phyloP scores from a whole-genome alignment of 225 moss, liverwort and hornwort species.

The Anthoceros angustus region DNA sequence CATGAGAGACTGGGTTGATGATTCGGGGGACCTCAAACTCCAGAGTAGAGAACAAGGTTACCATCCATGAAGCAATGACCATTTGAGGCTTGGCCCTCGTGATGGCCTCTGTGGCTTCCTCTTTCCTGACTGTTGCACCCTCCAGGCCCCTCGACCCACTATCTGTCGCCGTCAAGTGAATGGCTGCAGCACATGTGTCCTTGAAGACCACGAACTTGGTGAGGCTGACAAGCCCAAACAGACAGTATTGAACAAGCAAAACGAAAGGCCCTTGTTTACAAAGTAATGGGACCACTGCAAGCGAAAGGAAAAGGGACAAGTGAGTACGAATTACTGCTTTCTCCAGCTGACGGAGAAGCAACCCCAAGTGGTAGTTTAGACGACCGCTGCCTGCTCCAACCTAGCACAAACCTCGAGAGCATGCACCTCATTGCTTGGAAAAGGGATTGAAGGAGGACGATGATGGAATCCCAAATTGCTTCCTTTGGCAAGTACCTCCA shows the following conservation, averaged over 20 bases:
- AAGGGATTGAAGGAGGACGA: neutral
- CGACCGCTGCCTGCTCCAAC: conserved; percentile 1
- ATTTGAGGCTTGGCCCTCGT: conserved; percentile 34
- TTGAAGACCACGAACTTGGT: conserved; percentile 1
- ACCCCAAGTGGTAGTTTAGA: neutral
- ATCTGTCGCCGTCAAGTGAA: conserved; percentile 45
- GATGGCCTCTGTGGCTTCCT: conserved; percentile 51
- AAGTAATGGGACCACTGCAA: neutral
- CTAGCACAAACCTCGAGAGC: neutral
- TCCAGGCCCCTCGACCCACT: conserved; percentile 58
- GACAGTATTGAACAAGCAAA: neutral
- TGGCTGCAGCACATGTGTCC: neutral
- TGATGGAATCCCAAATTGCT: conserved; percentile 1
- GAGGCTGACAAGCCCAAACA: neutral
- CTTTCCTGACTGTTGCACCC: conserved; percentile 36
- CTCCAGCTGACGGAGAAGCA: neutral
- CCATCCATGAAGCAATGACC: conserved; percentile 84
- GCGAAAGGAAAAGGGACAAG: neutral
- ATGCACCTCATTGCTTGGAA: neutral
- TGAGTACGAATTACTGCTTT: neutral
- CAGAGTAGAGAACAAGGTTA: conserved; percentile 12
- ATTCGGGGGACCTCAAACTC: neutral
- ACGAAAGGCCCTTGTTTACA: neutral
- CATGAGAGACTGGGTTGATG: conserved; percentile 8
- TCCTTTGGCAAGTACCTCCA: neutral